These are phyloP conservation scores for Sanghuangporus baumii DNA, from an alignment of 1,284 basidiomycete species.

Conservation along the genomic window DNA sequence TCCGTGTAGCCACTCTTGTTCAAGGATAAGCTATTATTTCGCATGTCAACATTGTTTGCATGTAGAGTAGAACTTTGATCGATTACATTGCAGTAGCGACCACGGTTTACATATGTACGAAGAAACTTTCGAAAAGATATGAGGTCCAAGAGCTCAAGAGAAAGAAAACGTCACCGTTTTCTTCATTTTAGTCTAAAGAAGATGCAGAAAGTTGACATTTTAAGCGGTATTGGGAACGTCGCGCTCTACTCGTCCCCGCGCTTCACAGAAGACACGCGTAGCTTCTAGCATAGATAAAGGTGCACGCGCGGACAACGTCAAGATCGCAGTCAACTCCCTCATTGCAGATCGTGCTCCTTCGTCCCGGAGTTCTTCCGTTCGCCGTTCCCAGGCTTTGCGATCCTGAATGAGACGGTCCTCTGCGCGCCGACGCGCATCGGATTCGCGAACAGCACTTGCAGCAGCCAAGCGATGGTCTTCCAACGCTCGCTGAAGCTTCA, in stretches of 20 bases:
- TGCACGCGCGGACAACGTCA: slow-evolving; percentile 1
- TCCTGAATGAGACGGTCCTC: slow-evolving; percentile 14
- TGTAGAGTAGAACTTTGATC: background rate
- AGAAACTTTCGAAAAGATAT: background rate
- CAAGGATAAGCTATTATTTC: background rate
- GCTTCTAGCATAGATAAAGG: slow-evolving; percentile 6
- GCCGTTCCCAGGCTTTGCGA: slow-evolving; percentile 2
- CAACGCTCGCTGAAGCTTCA: slow-evolving; percentile 1
- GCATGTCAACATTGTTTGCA: background rate
- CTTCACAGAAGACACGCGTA: slow-evolving; percentile 9
- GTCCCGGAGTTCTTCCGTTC: background rate
- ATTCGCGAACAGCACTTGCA: slow-evolving; percentile 3
- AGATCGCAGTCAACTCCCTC: slow-evolving; percentile 5
- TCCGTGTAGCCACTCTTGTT: background rate
- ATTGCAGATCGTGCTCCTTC: slow-evolving; percentile 8
- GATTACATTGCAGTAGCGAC: background rate
- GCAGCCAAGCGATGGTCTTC: background rate
- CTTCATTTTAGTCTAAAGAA: background rate
- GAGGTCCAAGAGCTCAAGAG: background rate
- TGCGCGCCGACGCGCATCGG: slow-evolving; percentile 4
- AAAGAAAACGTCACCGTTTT: background rate
- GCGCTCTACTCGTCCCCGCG: slow-evolving; percentile 4
- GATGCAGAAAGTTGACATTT: background rate
- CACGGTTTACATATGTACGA: background rate
- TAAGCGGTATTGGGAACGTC: background rate